Evolutionary conservation across 2,329 filamentous ascomycete genomes (phyloP), one percentile per base, ranked within the genome.

Genomic region (Cladophialophora exuberans): DNA sequence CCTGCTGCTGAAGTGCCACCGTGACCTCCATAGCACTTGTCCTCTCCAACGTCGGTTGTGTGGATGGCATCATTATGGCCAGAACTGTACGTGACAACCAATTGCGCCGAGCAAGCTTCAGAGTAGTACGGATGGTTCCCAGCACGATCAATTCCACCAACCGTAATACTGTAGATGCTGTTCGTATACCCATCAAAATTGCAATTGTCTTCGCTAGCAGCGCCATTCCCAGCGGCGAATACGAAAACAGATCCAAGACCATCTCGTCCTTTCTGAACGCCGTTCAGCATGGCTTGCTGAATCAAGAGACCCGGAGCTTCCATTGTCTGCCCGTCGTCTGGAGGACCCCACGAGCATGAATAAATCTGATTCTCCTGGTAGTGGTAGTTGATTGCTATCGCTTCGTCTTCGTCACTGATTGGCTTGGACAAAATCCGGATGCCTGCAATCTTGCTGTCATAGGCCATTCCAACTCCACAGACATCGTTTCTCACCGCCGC

Each of bases 161-260:
- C 91, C 0, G 92, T 96, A 65, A 99, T 94, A 70, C 91, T 97
- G 79, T 97, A 99, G 65, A 99, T 99, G 69, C 92, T 97, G 77
- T 99, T 99, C 56, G 94, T 99, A 74, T 99, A 99, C 33, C 94
- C 94, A 69, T 99, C 94, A 70, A 99, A 99, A 71, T 99, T 99
- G 81, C 94, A 99, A 73, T 99, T 97, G 71, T 99, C 94, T 42
- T 89, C 92, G 61, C 79, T 84, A 3, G 80, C 78, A 7, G 93
- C 95, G 54, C 94, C 94, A 68, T 99, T 99, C 56, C 94, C 94
- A 62, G 93, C 92, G 38, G 94, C 94, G 72, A 99, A 99, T 51
- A 99, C 94, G 67, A 91, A 99, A 62, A 99, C 89, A 23, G 90
- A 96, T 6, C 94, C 94, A 49, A 86, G 84, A 2, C 91, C 90